phyloP scores from a whole-genome alignment of 2,329 filamentous ascomycete genomes.

The Penicillium thymicola region DNA sequence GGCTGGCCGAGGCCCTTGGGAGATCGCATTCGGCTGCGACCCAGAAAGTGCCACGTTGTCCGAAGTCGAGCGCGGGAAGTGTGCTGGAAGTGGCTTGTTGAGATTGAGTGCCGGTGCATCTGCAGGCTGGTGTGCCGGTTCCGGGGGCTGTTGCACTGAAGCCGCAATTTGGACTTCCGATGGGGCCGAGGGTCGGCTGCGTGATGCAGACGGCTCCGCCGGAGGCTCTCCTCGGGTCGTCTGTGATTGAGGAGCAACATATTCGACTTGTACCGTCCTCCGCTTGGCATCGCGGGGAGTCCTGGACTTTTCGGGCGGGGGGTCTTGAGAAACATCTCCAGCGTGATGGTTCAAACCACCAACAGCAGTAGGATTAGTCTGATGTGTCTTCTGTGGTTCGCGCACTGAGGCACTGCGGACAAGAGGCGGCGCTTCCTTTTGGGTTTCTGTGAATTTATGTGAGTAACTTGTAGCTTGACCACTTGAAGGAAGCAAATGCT shows the following conservation, averaged over 20 bases:
- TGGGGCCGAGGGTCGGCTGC: slow-evolving; percentile 4
- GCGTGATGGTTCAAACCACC: slow-evolving; percentile 69
- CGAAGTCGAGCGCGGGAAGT: slow-evolving; percentile 53
- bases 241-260: slow-evolving; percentile 85
- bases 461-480: not conserved
- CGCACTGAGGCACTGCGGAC: slow-evolving; percentile 89
- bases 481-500: slow-evolving; percentile 20
- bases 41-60: slow-evolving; percentile 57
- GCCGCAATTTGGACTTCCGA: slow-evolving; percentile 8
- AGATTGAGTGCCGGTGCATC: slow-evolving; percentile 19
- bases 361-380: slow-evolving; percentile 47
- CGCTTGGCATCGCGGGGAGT: slow-evolving; percentile 78
- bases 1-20: slow-evolving; percentile 60
- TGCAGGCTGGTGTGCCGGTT: not conserved
- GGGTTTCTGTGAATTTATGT: slow-evolving; percentile 44
- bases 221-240: slow-evolving; percentile 66
- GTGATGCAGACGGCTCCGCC: slow-evolving; percentile 16
- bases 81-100: slow-evolving; percentile 46
- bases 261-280: slow-evolving; percentile 94
- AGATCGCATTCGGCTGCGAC: slow-evolving; percentile 39
- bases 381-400: slow-evolving; percentile 69
- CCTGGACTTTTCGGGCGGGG: slow-evolving; percentile 63
- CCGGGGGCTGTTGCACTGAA: slow-evolving; percentile 6
- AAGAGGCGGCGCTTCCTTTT: slow-evolving; percentile 59
- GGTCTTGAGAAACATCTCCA: slow-evolving; percentile 67